Evolutionary conservation across 176 grass and related monocot species (phyloP).

Genomic region (Calamus simplicifolius): DNA sequence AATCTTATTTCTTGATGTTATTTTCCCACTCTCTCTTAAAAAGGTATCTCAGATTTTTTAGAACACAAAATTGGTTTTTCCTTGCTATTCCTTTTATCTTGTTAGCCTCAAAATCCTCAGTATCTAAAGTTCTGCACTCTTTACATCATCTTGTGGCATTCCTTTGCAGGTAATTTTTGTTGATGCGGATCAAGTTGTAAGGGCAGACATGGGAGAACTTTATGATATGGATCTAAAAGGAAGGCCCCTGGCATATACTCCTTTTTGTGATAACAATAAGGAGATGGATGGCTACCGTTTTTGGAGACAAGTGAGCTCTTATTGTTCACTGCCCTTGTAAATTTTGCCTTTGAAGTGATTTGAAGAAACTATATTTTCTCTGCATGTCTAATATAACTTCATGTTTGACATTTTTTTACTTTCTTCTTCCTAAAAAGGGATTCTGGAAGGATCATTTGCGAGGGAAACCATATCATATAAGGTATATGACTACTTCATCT

Average conservation of each 20-base stretch:
- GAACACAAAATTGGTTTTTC: too few relatives aligned
- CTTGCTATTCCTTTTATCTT: too few relatives aligned
- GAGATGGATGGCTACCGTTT: constrained; percentile 99
- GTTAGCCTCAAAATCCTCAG: too few relatives aligned
- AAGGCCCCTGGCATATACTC: constrained; percentile 89
- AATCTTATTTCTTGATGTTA: constrained; percentile 99
- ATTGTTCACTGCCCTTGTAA: background rate
- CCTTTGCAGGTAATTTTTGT: constrained; percentile 89
- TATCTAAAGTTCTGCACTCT: background rate
- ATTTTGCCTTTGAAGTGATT: too few relatives aligned
- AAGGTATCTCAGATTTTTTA: constrained; percentile 38
- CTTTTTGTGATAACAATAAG: constrained; percentile 99
- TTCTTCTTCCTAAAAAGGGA: constrained; percentile 41
- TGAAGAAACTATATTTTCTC: too few relatives aligned
- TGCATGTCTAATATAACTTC: background rate
- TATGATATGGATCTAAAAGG: constrained; percentile 98
- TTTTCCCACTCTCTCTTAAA: constrained; percentile 89
- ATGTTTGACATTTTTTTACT: constrained; percentile 19
- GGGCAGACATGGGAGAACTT: constrained; percentile 97
- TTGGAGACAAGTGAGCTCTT: constrained; percentile 90
- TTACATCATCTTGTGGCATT: background rate
- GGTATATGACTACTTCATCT: constrained; percentile 18
- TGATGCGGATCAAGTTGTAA: constrained; percentile 97
- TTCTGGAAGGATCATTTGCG: constrained; percentile 99
- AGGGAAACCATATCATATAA: constrained; percentile 95